Conservation (phyloP, 768 basidiomycete genomes). For the Auricularia sp. region DNA sequence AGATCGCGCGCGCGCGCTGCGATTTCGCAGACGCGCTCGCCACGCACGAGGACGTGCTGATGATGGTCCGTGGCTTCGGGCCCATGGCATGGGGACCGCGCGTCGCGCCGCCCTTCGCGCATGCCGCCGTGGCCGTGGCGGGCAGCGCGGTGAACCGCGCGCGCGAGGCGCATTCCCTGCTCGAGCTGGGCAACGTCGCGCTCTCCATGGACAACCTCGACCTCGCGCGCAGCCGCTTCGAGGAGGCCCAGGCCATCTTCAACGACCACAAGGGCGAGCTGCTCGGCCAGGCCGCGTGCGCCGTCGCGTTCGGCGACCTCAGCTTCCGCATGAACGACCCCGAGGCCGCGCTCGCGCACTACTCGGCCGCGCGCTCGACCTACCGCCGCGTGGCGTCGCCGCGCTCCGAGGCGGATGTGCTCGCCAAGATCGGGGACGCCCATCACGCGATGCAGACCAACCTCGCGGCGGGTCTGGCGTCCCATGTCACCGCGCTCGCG, state of each 20-base stretch:
- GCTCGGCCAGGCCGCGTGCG: background rate
- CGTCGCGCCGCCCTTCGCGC: background rate
- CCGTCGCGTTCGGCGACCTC: background rate
- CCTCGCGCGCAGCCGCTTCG: background rate
- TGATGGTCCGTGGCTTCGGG: background rate
- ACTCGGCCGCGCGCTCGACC: background rate
- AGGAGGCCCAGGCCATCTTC: background rate
- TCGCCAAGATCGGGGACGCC: background rate
- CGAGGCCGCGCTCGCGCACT: background rate
- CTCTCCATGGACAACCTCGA: background rate
- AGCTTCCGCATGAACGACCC: background rate
- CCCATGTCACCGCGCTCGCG: background rate
- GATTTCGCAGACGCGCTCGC: background rate
- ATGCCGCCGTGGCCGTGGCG: background rate
- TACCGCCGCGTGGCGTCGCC: background rate
- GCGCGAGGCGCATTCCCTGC: background rate
- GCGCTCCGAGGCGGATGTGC: background rate
- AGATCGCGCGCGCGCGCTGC: background rate
- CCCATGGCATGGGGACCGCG: background rate
- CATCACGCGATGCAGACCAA: background rate
- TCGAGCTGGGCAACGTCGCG: background rate
- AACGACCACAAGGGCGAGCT: background rate
- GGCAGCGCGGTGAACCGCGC: background rate
- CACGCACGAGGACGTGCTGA: background rate
- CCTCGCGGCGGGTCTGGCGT: background rate